phyloP scores from a whole-genome alignment of 2,329 filamentous ascomycete species.

The Talaromyces pinophilus region DNA sequence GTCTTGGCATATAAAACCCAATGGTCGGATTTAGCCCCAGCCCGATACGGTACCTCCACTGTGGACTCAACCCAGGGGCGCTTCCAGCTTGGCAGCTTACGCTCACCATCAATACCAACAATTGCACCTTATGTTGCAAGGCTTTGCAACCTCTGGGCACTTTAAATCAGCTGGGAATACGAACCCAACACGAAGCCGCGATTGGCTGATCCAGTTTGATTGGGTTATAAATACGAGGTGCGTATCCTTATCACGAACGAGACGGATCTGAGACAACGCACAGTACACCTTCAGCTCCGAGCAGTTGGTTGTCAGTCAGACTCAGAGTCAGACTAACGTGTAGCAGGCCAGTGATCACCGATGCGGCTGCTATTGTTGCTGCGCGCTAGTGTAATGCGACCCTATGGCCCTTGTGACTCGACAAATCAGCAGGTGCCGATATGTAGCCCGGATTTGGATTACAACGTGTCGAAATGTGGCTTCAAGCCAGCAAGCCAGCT shows the following conservation, averaged over 20 bases:
- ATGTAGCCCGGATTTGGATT: background rate
- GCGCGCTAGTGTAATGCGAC: slow-evolving; percentile 2
- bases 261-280: background rate
- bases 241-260: background rate
- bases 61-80: background rate
- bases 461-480: background rate
- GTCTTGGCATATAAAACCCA: background rate
- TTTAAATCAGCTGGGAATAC: background rate
- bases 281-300: background rate
- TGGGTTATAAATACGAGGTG: background rate
- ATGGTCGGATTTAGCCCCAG: background rate
- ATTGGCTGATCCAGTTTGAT: background rate
- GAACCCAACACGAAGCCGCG: background rate
- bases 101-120: background rate
- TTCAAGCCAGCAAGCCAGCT: background rate
- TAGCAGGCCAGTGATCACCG: background rate
- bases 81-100: background rate
- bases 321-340: background rate
- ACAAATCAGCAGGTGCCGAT: background rate
- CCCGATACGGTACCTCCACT: background rate
- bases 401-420: background rate
- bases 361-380: background rate
- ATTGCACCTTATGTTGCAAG: background rate
- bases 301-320: background rate
- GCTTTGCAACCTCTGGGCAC: background rate